Evolutionary conservation across 2,329 filamentous ascomycete genomes (phyloP).

Genomic region (Hortaea sp.): DNA sequence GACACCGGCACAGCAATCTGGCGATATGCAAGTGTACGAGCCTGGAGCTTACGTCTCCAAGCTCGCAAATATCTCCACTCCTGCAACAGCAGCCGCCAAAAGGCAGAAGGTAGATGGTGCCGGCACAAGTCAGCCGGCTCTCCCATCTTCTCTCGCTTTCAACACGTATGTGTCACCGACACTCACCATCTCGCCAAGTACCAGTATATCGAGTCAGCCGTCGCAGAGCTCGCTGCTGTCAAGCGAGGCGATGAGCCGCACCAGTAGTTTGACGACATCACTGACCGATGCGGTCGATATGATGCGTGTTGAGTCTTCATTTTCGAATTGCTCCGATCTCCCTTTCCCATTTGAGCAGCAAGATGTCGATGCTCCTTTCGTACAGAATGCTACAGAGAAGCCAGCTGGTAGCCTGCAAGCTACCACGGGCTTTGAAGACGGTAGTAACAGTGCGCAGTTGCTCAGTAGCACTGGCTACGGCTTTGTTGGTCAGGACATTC

Average conservation of each 20-base stretch:
- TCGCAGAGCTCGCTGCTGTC: constrained; percentile 17
- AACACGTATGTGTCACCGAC: constrained; percentile 11
- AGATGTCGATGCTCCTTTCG: constrained; percentile 13
- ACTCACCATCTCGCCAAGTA: constrained; percentile 16
- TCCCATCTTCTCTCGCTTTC: constrained; percentile 8
- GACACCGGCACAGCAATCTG: constrained; percentile 15
- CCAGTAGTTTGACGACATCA: constrained; percentile 32
- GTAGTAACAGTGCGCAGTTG: constrained; percentile 11
- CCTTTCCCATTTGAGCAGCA: constrained; percentile 12
- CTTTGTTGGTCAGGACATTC: constrained; percentile 16
- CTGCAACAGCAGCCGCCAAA: constrained; percentile 12
- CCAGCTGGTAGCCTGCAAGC: constrained; percentile 14
- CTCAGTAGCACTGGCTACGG: constrained; percentile 18
- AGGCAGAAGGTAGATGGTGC: constrained; percentile 13
- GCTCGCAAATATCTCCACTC: constrained; percentile 13
- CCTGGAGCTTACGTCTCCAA: constrained; percentile 20
- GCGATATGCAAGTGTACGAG: constrained; percentile 15
- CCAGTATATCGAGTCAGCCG: constrained; percentile 19
- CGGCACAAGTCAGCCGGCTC: constrained; percentile 7
- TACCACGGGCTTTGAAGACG: constrained; percentile 15
- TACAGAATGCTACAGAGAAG: constrained; percentile 15
- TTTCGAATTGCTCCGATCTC: constrained; percentile 16
- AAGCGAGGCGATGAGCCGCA: constrained; percentile 33
- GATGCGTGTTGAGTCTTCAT: constrained; percentile 35
- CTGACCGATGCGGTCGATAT: constrained; percentile 33